Conservation (phyloP, 306 rosid genomes). For the Cicer yamashitae region DNA sequence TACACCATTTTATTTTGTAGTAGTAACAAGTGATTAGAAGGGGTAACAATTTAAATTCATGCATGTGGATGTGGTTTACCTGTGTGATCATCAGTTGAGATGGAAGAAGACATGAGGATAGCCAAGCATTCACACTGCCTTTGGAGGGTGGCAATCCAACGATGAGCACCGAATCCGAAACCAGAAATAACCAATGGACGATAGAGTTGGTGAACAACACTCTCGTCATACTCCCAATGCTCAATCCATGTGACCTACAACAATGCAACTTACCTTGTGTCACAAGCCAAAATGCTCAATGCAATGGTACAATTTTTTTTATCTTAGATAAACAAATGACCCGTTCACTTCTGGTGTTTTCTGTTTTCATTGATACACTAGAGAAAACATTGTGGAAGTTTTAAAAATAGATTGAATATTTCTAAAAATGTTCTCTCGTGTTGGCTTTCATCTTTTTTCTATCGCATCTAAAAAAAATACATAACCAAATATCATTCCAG, state of each 20-base stretch:
- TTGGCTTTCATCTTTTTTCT: no score
- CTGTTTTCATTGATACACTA: no score
- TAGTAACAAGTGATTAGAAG: conserved; percentile 2
- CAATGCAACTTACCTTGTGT: neutral
- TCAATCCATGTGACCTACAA: conserved; percentile 93
- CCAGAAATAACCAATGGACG: conserved; percentile 66
- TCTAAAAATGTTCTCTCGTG: no score
- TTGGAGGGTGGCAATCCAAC: conserved; percentile 93
- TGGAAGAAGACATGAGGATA: conserved; percentile 65
- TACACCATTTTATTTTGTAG: neutral
- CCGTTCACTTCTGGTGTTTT: no score
- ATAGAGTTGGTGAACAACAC: conserved; percentile 66
- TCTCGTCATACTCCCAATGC: conserved; percentile 83
- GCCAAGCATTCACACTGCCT: conserved; percentile 86
- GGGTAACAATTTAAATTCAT: neutral
- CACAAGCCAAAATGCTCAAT: neutral
- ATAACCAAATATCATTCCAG: no score
- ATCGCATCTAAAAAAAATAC: no score
- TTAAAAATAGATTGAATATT: no score
- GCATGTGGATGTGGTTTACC: conserved; percentile 12
- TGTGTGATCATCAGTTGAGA: conserved; percentile 61
- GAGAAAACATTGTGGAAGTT: no score
- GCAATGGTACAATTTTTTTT: conserved; percentile 7
- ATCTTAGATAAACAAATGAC: neutral
- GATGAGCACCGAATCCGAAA: conserved; percentile 81